Evolutionary conservation across 495 filamentous ascomycete species (phyloP), one percentile per base, ranked within the genome.

Genomic region (Aspergillus cavernicola): DNA sequence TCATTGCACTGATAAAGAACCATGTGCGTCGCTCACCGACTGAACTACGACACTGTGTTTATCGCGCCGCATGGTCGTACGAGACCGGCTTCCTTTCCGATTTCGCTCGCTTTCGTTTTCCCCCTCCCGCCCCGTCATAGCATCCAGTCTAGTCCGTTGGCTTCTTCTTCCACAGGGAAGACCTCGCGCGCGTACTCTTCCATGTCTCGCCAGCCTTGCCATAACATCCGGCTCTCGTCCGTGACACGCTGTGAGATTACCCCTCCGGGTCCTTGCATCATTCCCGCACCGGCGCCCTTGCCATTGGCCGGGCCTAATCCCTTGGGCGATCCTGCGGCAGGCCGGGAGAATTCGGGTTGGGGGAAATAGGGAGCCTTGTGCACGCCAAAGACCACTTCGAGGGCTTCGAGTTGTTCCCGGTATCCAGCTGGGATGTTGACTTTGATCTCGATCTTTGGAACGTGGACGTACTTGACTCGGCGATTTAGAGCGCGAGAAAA

Each of bases 121-220:
- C 31, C 38, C 19, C 41, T 22, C 20, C 40, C 18, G 19, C 16
- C 32, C 22, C 10, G 24, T 79, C 71, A 67, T 67, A 79, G 63
- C 90, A 96, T 95, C 93, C 93, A 98, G 19, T 85, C 85, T 60
- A 92, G 72, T 5, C 92, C 93, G 69, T 98, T 97, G 2, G 90
- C 87, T 53, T 88, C 84, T 72, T 98, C 93, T 68, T 98, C 93
- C 3, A 96, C 76, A 0, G 90, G 91, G 62, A 97, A 98, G 0
- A 95, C 91, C 62, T 98, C 93, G 18, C 89, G 80, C 23, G 92
- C 93, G 68, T 97, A 98, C 67, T 97, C 93, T 61, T 97, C 91
- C 65, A 98, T 81, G 32, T 91, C 87, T 33, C 93, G 78, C 64
- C 87, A 88, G 5, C 92, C 93, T 60, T 95, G 87, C 93, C 93